Percentiles rank a stretch among this genome's conserved stretches.
Evolutionary conservation across 805 yeast genomes (phyloP).

Genomic region (Torulaspora delbrueckii): DNA sequence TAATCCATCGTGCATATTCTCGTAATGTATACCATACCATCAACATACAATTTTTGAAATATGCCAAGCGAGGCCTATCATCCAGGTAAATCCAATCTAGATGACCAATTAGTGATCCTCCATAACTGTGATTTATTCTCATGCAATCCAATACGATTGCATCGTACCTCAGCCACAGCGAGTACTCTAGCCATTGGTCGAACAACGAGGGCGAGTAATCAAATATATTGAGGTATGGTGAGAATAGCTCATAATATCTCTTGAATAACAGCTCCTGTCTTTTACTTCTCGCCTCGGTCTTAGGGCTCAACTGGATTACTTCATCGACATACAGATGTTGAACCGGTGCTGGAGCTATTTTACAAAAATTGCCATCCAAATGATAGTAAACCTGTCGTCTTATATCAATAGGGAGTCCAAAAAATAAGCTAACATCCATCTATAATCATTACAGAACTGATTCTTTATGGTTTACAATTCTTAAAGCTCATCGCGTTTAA

Average conservation of each 20-base stretch:
- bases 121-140: slow-evolving; percentile 25
- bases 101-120: slow-evolving; percentile 20
- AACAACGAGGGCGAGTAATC: slow-evolving; percentile 24
- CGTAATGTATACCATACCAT: slow-evolving; percentile 29
- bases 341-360: slow-evolving; percentile 7
- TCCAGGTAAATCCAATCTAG: slow-evolving; percentile 26
- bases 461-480: too few species aligned
- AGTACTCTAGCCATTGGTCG: slow-evolving; percentile 24
- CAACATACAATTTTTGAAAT: slow-evolving; percentile 22
- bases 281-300: slow-evolving; percentile 1
- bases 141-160: slow-evolving; percentile 29
- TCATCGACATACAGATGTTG: slow-evolving; percentile 8
- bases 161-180: slow-evolving; percentile 30
- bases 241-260: slow-evolving; percentile 14
- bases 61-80: slow-evolving; percentile 17
- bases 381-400: slow-evolving; percentile 25
- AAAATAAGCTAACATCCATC: slow-evolving; percentile 18
- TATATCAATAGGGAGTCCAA: slow-evolving; percentile 26
- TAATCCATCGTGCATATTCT: slow-evolving; percentile 26
- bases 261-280: slow-evolving; percentile 6
- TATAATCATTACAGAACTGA: neutral
- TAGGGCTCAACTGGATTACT: slow-evolving; percentile 3
- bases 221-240: slow-evolving; percentile 24
- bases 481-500: neutral
- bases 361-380: slow-evolving; percentile 18